Conservation (phyloP, 768 basidiomycete species). For the Amanita subjunquillea region DNA sequence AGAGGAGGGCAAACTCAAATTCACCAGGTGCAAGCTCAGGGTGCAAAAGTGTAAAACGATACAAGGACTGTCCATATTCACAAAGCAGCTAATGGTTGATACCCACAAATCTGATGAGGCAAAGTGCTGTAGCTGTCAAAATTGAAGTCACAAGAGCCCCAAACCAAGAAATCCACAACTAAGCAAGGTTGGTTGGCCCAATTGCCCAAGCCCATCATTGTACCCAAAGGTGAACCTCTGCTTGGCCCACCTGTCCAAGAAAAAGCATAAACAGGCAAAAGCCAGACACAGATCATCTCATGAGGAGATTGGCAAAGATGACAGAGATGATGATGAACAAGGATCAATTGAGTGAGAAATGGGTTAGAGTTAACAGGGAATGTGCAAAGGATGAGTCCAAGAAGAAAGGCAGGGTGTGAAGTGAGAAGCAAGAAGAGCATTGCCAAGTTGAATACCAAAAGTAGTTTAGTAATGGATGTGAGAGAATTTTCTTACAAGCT, state of each 20-base stretch:
- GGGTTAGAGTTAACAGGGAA: slow-evolving; percentile 41
- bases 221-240: slow-evolving; percentile 73
- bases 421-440: slow-evolving; percentile 44
- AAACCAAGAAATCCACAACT: slow-evolving; percentile 8
- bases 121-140: slow-evolving; percentile 1
- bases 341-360: slow-evolving; percentile 25
- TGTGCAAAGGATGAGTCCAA: slow-evolving; percentile 14
- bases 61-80: slow-evolving; percentile 23
- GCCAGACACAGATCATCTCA: slow-evolving; percentile 71
- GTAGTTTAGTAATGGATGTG: slow-evolving; percentile 13
- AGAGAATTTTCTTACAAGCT: no score
- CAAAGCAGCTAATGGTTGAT: slow-evolving; percentile 15
- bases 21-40: slow-evolving; percentile 87
- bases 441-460: slow-evolving; percentile 49
- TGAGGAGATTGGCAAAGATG: slow-evolving; percentile 85
- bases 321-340: slow-evolving; percentile 32
- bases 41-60: slow-evolving; percentile 86
- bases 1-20: slow-evolving; percentile 68
- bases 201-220: slow-evolving; percentile 14
- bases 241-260: slow-evolving; percentile 76
- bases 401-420: slow-evolving; percentile 24
- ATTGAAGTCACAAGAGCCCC: slow-evolving; percentile 1
- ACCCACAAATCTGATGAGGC: slow-evolving; percentile 9
- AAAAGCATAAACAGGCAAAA: slow-evolving; percentile 80
- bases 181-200: slow-evolving; percentile 7